Percentiles rank a stretch among this genome's conserved stretches.
Conservation (phyloP, 2,329 filamentous ascomycete species). For the Epichloe gansuensis region DNA sequence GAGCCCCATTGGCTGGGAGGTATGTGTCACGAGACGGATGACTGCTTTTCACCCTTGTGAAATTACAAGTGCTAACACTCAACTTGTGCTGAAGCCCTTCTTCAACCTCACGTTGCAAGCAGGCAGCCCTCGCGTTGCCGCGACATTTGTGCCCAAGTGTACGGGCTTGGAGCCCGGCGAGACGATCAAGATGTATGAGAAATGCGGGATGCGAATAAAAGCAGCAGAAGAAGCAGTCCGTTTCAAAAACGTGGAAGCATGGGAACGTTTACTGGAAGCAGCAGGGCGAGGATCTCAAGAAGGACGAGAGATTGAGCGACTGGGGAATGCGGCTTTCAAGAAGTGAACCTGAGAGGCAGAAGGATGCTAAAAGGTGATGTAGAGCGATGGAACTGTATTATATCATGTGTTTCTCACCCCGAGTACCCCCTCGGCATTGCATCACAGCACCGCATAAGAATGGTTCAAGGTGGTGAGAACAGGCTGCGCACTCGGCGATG, state of each 20-base stretch:
- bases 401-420: too few species aligned
- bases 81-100: slow-evolving; percentile 50
- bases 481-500: too few species aligned
- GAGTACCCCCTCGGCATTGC: too few species aligned
- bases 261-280: slow-evolving; percentile 61
- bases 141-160: slow-evolving; percentile 80
- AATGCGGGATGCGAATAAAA: slow-evolving; percentile 79
- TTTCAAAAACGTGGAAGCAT: slow-evolving; percentile 63
- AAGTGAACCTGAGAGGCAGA: slow-evolving; percentile 10
- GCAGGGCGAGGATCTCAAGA: slow-evolving; percentile 57
- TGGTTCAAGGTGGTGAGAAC: too few species aligned
- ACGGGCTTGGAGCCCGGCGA: slow-evolving; percentile 55
- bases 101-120: slow-evolving; percentile 81
- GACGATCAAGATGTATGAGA: slow-evolving; percentile 85
- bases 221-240: slow-evolving; percentile 86
- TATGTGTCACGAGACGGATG: slow-evolving; percentile 29
- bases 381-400: too few species aligned
- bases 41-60: not conserved
- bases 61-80: not conserved
- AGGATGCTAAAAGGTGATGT: too few species aligned
- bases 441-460: too few species aligned
- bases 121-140: slow-evolving; percentile 78
- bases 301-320: slow-evolving; percentile 67
- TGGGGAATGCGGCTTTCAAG: slow-evolving; percentile 51
- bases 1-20: slow-evolving; percentile 93